Conservation (phyloP, 2,329 filamentous ascomycete genomes). For the Gnomoniopsis sp. region DNA sequence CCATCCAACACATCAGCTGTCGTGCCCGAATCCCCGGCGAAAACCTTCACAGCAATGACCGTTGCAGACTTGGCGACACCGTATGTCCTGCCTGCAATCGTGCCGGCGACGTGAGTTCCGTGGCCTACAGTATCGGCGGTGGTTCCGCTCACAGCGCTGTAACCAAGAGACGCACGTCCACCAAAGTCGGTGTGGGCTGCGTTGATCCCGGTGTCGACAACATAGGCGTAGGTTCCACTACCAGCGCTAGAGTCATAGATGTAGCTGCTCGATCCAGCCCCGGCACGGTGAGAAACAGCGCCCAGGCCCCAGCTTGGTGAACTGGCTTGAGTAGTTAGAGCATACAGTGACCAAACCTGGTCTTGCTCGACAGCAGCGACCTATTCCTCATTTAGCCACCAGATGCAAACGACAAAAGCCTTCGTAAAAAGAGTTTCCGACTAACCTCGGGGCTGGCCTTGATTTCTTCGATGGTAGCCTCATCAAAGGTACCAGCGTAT, state of each 20-base stretch:
- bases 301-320: slow-evolving; percentile 25
- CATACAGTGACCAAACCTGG: slow-evolving; percentile 8
- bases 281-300: slow-evolving; percentile 24
- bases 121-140: slow-evolving; percentile 26
- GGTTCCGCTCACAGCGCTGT: slow-evolving; percentile 24
- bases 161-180: slow-evolving; percentile 27
- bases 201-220: slow-evolving; percentile 43
- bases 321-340: slow-evolving; percentile 7
- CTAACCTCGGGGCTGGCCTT: slow-evolving; percentile 7
- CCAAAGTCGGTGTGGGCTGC: slow-evolving; percentile 32
- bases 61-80: slow-evolving; percentile 30
- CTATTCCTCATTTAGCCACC: not conserved
- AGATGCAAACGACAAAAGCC: too few species aligned
- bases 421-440: too few species aligned
- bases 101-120: slow-evolving; percentile 32
- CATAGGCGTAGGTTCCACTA: slow-evolving; percentile 34
- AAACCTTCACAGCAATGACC: slow-evolving; percentile 31
- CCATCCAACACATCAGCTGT: slow-evolving; percentile 21
- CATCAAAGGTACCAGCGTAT: slow-evolving; percentile 8
- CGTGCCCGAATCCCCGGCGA: slow-evolving; percentile 9
- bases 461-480: slow-evolving; percentile 11
- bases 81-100: slow-evolving; percentile 26
- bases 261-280: slow-evolving; percentile 18
- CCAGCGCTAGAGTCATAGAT: slow-evolving; percentile 23
- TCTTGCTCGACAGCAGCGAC: slow-evolving; percentile 13